phyloP scores from a whole-genome alignment of 768 basidiomycete genomes.

The Multifurca ochricompacta region DNA sequence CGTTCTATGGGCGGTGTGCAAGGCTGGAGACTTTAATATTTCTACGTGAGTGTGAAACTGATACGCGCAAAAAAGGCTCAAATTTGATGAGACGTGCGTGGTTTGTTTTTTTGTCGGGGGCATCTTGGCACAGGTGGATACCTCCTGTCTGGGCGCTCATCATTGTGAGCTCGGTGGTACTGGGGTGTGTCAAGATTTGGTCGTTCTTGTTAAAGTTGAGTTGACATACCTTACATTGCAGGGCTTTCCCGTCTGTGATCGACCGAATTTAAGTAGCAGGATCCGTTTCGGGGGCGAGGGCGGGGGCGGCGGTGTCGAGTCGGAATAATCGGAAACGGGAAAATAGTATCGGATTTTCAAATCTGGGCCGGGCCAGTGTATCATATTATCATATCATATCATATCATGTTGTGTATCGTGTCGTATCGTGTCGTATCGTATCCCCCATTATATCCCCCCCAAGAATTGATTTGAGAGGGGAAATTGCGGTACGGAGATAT shows the following conservation, averaged over 20 bases:
- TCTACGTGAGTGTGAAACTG: slow-evolving; percentile 18
- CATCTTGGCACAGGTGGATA: slow-evolving; percentile 14
- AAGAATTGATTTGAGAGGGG: too few relatives aligned
- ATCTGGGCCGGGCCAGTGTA: not conserved
- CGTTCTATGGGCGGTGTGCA: slow-evolving; percentile 14
- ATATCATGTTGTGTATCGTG: too few relatives aligned
- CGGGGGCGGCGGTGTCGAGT: not conserved
- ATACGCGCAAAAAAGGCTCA: not conserved
- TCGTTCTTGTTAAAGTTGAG: not conserved
- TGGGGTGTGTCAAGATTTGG: slow-evolving; percentile 8
- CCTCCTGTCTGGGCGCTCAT: slow-evolving; percentile 21
- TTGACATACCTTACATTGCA: not conserved
- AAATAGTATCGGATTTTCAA: not conserved
- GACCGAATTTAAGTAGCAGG: slow-evolving; percentile 15
- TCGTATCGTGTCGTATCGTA: too few relatives aligned
- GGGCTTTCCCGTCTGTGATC: slow-evolving; percentile 19
- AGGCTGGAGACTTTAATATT: slow-evolving; percentile 14
- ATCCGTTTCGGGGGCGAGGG: not conserved
- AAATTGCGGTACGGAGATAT: not conserved
- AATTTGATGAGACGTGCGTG: not conserved
- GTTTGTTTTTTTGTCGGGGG: not conserved
- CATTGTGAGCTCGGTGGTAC: slow-evolving; percentile 11
- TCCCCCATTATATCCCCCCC: too few relatives aligned
- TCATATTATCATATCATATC: too few relatives aligned
- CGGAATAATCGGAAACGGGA: not conserved